Evolutionary conservation across 2,329 filamentous ascomycete species (phyloP).

Genomic region (Aspergillus thermomutatus): DNA sequence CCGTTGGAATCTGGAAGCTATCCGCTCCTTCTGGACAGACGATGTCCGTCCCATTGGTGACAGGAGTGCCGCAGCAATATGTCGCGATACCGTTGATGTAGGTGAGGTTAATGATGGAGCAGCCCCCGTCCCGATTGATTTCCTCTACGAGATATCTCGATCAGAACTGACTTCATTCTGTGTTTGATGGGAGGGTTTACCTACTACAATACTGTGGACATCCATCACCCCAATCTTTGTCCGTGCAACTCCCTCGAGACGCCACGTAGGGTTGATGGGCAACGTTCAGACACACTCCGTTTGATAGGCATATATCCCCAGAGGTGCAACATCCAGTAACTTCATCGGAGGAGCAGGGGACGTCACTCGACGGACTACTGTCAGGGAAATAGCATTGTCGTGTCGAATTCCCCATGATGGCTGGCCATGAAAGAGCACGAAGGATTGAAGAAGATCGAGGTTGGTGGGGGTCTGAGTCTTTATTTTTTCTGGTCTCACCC

Average conservation of each 20-base stretch:
- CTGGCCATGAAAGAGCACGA: neutral
- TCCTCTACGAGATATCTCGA: slow-evolving; percentile 7
- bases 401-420: neutral
- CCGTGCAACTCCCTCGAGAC: slow-evolving; percentile 28
- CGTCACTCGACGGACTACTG: neutral
- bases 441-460: neutral
- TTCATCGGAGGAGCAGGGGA: neutral
- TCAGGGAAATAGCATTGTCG: neutral
- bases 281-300: slow-evolving; percentile 26
- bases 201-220: slow-evolving; percentile 22
- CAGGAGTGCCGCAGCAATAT: slow-evolving; percentile 26
- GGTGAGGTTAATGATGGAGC: slow-evolving; percentile 19
- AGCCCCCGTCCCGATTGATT: slow-evolving; percentile 10
- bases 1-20: slow-evolving; percentile 23
- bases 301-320: slow-evolving; percentile 13
- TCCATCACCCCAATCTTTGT: slow-evolving; percentile 24
- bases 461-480: neutral
- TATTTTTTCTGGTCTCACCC: neutral
- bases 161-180: neutral
- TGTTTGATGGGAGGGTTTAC: slow-evolving; percentile 1
- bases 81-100: slow-evolving; percentile 8
- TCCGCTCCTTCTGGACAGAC: slow-evolving; percentile 19
- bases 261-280: slow-evolving; percentile 23
- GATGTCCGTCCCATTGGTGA: slow-evolving; percentile 5
- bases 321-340: neutral